Conservation (phyloP, 176 grass and related monocot genomes). For the barley (Hordeum vulgare) region DNA sequence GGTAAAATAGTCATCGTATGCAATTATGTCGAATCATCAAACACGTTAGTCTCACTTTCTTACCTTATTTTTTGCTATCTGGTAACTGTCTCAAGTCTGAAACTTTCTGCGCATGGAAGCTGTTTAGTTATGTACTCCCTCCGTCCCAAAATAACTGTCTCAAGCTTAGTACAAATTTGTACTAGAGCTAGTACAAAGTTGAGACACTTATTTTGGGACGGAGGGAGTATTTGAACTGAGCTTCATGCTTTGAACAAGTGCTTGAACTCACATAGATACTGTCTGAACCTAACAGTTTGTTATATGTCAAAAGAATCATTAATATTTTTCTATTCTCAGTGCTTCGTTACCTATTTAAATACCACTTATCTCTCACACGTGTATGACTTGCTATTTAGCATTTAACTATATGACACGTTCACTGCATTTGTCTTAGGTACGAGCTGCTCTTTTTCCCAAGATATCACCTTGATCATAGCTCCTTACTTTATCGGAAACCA, state of each 20-base stretch:
- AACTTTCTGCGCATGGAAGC: background rate
- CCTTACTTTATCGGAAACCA: slow-evolving; percentile 78
- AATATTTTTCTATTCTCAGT: background rate
- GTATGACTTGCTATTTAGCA: slow-evolving; percentile 22
- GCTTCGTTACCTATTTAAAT: background rate
- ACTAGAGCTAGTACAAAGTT: no score
- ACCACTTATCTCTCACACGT: background rate
- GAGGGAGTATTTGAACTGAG: background rate
- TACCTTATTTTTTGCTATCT: slow-evolving; percentile 1
- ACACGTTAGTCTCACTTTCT: slow-evolving; percentile 51
- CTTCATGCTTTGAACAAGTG: slow-evolving; percentile 3
- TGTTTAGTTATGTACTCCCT: background rate
- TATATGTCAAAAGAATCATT: background rate
- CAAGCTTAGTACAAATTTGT: no score
- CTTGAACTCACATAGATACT: slow-evolving; percentile 11
- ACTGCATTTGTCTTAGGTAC: slow-evolving; percentile 57
- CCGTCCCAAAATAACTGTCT: no score
- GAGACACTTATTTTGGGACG: no score
- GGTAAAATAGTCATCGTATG: slow-evolving; percentile 91
- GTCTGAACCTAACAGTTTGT: background rate
- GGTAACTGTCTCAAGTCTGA: background rate
- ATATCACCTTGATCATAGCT: slow-evolving; percentile 99
- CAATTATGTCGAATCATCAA: slow-evolving; percentile 86
- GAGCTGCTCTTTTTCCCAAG: slow-evolving; percentile 97
- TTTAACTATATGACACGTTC: slow-evolving; percentile 26